phyloP scores from a whole-genome alignment of 805 yeast species.

The Millerozyma acaciae region DNA sequence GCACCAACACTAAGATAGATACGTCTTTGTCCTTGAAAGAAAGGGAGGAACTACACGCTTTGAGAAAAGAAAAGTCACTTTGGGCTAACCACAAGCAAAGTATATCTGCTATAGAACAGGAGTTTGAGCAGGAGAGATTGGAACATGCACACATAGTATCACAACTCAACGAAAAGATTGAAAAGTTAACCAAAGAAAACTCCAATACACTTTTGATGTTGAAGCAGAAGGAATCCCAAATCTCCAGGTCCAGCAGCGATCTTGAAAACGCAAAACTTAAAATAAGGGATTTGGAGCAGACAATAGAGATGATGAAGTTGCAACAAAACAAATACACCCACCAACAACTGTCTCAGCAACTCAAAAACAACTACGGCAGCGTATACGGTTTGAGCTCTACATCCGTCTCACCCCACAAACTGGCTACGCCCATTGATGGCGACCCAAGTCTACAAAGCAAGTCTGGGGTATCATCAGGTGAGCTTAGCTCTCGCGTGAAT shows the following conservation, averaged over 20 bases:
- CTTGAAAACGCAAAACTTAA: slow-evolving; percentile 54
- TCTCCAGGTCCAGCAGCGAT: slow-evolving; percentile 58
- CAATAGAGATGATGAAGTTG: slow-evolving; percentile 26
- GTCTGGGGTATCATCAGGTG: slow-evolving; percentile 24
- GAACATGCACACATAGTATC: slow-evolving; percentile 22
- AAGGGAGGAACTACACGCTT: slow-evolving; percentile 43
- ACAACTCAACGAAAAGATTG: slow-evolving; percentile 26
- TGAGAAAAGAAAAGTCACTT: slow-evolving; percentile 51
- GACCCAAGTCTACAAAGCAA: slow-evolving; percentile 9
- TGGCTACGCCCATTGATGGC: slow-evolving; percentile 2
- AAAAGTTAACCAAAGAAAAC: slow-evolving; percentile 45
- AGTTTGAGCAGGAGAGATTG: slow-evolving; percentile 21
- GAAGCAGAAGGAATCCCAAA: slow-evolving; percentile 68
- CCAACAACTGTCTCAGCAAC: slow-evolving; percentile 5
- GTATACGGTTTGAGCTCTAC: slow-evolving; percentile 1
- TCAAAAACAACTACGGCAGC: slow-evolving; percentile 1
- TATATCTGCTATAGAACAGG: slow-evolving; percentile 14
- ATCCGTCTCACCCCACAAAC: neutral
- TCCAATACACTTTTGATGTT: slow-evolving; percentile 47
- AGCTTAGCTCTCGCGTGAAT: slow-evolving; percentile 39
- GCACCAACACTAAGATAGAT: slow-evolving; percentile 8
- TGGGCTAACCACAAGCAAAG: slow-evolving; percentile 34
- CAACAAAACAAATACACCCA: slow-evolving; percentile 16
- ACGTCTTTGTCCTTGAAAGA: slow-evolving; percentile 21
- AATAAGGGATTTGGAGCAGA: slow-evolving; percentile 51